These are phyloP conservation scores for Friedmanniomyces simplex DNA, from an alignment of 495 filamentous ascomycete species.

Conservation along the genomic window DNA sequence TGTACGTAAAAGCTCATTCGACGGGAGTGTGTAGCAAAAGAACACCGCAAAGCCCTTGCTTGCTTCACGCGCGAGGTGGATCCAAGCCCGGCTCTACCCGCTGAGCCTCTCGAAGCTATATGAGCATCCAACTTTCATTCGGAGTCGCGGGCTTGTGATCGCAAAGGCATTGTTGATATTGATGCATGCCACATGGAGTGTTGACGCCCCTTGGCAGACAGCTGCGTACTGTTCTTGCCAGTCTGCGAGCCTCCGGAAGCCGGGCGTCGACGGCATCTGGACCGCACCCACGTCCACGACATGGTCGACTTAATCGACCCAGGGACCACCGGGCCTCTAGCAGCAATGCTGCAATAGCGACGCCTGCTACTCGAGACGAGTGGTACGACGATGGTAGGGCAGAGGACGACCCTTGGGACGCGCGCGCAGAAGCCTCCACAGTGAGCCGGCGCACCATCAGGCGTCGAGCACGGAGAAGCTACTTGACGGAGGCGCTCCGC, in stretches of 20 bases:
- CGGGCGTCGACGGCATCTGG: too few relatives aligned
- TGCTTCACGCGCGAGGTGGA: neutral
- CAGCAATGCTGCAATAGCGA: too few relatives aligned
- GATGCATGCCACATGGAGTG: conserved; percentile 20
- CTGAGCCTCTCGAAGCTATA: neutral
- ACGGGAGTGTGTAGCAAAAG: neutral
- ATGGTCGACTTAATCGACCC: too few relatives aligned
- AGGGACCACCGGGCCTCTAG: too few relatives aligned
- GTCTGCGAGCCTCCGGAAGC: neutral
- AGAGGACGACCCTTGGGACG: neutral
- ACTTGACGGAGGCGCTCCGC: conserved; percentile 1
- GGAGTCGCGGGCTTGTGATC: too few relatives aligned
- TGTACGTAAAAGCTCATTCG: too few relatives aligned
- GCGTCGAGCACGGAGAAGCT: neutral
- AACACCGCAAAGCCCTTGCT: neutral
- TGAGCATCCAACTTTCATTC: neutral
- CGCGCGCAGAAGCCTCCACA: neutral
- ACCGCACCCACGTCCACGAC: too few relatives aligned
- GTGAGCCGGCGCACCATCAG: neutral
- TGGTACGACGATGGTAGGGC: neutral
- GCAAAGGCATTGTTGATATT: neutral
- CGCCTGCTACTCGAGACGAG: too few relatives aligned
- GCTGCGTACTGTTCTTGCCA: conserved; percentile 10
- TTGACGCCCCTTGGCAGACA: conserved; percentile 21
- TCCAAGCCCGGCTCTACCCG: neutral